A percentile compares a stretch with the other conserved stretches of the same genome.
phyloP scores from a whole-genome alignment of 345 rosid species.

The Anastatica hierochuntica region DNA sequence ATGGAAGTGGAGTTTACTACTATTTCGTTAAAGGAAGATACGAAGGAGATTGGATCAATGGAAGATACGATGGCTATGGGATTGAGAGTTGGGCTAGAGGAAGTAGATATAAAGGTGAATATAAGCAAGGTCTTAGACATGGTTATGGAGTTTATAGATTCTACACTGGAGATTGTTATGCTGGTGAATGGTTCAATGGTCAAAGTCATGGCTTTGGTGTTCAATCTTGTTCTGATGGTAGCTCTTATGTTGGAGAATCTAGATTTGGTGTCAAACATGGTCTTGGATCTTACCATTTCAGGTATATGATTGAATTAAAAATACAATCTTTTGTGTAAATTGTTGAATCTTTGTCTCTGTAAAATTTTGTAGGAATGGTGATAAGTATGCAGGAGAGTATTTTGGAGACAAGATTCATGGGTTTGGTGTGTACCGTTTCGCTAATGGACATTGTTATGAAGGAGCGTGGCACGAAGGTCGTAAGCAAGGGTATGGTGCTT shows the following conservation, averaged over 20 bases:
- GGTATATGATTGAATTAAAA: constrained; percentile 29
- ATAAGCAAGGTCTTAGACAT: constrained; percentile 75
- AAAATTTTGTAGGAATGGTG: constrained; percentile 75
- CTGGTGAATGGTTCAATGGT: constrained; percentile 94
- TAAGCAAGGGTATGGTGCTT: constrained; percentile 84
- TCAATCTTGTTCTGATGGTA: constrained; percentile 83
- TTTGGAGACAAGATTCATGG: constrained; percentile 93
- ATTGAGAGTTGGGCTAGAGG: constrained; percentile 97
- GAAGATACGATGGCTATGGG: constrained; percentile 81
- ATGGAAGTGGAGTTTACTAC: constrained; percentile 85
- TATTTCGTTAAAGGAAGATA: constrained; percentile 72
- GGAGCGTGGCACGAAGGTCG: constrained; percentile 99
- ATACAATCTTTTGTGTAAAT: background rate
- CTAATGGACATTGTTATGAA: constrained; percentile 86
- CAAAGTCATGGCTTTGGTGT: constrained; percentile 91
- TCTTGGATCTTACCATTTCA: constrained; percentile 82
- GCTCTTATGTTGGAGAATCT: constrained; percentile 77
- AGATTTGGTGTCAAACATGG: constrained; percentile 89
- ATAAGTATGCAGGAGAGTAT: constrained; percentile 84
- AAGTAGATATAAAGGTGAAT: constrained; percentile 85
- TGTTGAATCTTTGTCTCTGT: too few relatives aligned
- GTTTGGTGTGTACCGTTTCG: constrained; percentile 80
- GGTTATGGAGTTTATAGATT: constrained; percentile 78
- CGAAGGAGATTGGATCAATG: constrained; percentile 91
- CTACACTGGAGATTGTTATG: constrained; percentile 81